phyloP scores from a whole-genome alignment of 768 basidiomycete species.

The Rhizopogon vulgaris region DNA sequence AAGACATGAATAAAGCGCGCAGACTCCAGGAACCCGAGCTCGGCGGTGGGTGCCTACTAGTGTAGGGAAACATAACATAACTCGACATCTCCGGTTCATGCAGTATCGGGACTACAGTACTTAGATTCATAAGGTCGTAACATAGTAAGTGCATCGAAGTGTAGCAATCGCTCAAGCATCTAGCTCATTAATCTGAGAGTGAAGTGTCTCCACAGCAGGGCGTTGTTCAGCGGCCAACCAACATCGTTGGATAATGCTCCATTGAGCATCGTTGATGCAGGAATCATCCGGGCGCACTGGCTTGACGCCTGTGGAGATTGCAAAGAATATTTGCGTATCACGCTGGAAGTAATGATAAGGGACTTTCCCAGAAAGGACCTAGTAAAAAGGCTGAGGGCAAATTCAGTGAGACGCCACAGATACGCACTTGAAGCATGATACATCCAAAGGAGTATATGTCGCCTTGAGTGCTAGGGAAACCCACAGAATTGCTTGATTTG shows the following conservation, averaged over 20 bases:
- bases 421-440: constrained; percentile 14
- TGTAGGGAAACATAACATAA: neutral
- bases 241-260: constrained; percentile 8
- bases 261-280: neutral
- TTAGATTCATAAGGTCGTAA: neutral
- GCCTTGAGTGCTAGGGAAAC: neutral
- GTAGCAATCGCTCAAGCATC: neutral
- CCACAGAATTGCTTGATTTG: neutral
- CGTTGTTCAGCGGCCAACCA: constrained; percentile 12
- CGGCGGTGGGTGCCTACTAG: neutral
- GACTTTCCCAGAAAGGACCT: constrained; percentile 10
- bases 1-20: neutral
- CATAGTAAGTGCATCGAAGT: neutral
- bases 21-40: neutral
- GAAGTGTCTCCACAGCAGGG: neutral
- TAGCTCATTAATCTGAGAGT: neutral
- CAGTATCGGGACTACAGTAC: neutral
- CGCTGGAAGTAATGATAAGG: constrained; percentile 17
- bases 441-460: constrained; percentile 19
- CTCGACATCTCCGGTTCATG: neutral
- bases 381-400: neutral
- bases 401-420: constrained; percentile 20
- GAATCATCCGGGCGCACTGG: constrained; percentile 1
- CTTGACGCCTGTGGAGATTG: constrained; percentile 7
- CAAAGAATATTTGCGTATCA: constrained; percentile 15